Conservation (phyloP, 1,139 yeast species). For the Ogataea hybrid region DNA sequence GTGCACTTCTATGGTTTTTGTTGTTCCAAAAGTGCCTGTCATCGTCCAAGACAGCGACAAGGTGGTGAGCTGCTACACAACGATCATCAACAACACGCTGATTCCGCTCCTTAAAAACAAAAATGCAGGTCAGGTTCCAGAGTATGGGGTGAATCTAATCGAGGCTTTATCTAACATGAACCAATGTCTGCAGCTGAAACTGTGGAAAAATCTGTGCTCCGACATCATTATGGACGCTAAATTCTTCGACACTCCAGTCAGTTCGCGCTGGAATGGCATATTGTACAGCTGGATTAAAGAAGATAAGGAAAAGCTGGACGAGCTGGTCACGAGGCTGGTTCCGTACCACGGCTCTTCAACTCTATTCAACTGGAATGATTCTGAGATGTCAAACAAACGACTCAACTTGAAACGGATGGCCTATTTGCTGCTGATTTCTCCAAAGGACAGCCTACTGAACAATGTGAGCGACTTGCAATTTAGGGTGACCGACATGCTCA, state of each 20-base stretch:
- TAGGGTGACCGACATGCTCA: constrained; percentile 46
- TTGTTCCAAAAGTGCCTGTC: constrained; percentile 41
- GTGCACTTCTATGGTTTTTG: constrained; percentile 36
- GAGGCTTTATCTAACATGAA: constrained; percentile 36
- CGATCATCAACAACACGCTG: constrained; percentile 44
- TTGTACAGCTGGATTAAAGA: constrained; percentile 53
- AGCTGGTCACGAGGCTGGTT: constrained; percentile 49
- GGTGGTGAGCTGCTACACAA: constrained; percentile 40
- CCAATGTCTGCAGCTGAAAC: constrained; percentile 37
- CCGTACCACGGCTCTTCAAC: constrained; percentile 51
- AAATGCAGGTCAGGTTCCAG: constrained; percentile 34
- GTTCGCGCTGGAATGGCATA: constrained; percentile 51
- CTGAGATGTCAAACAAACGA: constrained; percentile 46
- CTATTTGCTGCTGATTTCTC: constrained; percentile 59
- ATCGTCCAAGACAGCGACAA: constrained; percentile 56
- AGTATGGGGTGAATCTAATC: constrained; percentile 40
- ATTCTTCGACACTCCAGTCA: constrained; percentile 40
- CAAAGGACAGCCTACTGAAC: constrained; percentile 53
- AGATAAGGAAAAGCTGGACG: constrained; percentile 61
- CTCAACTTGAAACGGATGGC: constrained; percentile 56
- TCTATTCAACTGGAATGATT: constrained; percentile 76
- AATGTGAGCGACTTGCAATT: constrained; percentile 49
- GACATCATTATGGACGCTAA: constrained; percentile 52
- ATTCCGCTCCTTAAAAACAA: constrained; percentile 45
- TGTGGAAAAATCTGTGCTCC: constrained; percentile 50